A percentile compares a stretch with the other conserved stretches of the same genome.
Evolutionary conservation across 768 basidiomycete genomes (phyloP).

Genomic region (Pisolithus microcarpus): DNA sequence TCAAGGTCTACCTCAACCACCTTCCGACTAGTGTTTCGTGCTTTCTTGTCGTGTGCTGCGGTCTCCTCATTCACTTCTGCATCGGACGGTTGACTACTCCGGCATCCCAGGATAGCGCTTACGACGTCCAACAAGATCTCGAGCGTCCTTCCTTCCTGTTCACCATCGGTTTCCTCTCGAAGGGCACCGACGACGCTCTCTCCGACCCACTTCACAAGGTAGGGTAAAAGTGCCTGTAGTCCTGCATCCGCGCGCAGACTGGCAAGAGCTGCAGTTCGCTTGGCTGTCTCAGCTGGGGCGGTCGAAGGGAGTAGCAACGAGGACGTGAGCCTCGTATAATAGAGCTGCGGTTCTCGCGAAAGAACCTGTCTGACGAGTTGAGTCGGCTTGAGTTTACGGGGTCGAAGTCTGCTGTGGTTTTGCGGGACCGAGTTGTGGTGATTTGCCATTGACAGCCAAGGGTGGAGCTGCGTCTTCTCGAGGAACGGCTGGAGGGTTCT

Average conservation of each 20-base stretch:
- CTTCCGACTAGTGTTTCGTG: slow-evolving; percentile 7
- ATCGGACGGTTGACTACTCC: slow-evolving; percentile 46
- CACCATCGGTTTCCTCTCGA: slow-evolving; percentile 40
- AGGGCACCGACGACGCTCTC: slow-evolving; percentile 74
- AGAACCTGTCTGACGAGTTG: slow-evolving; percentile 88
- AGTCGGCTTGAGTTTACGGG: slow-evolving; percentile 52
- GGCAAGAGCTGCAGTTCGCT: slow-evolving; percentile 84
- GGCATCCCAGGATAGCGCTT: slow-evolving; percentile 72
- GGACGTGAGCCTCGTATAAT: slow-evolving; percentile 85
- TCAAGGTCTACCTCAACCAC: neutral
- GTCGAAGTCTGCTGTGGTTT: slow-evolving; percentile 25
- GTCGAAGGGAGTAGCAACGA: slow-evolving; percentile 63
- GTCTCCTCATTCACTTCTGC: slow-evolving; percentile 10
- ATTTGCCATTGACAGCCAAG: slow-evolving; percentile 21
- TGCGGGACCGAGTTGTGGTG: slow-evolving; percentile 16
- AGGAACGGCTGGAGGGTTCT: slow-evolving; percentile 84
- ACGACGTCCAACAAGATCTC: slow-evolving; percentile 82
- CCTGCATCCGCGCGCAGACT: slow-evolving; percentile 88
- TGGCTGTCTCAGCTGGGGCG: slow-evolving; percentile 46
- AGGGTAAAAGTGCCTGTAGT: slow-evolving; percentile 84
- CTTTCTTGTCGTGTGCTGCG: slow-evolving; percentile 17
- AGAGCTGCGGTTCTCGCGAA: slow-evolving; percentile 88
- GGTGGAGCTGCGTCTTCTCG: slow-evolving; percentile 38
- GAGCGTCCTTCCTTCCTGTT: slow-evolving; percentile 62
- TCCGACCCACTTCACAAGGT: slow-evolving; percentile 90